Evolutionary conservation across 768 basidiomycete species (phyloP).

Genomic region (Udeniomyces megalosporus): DNA sequence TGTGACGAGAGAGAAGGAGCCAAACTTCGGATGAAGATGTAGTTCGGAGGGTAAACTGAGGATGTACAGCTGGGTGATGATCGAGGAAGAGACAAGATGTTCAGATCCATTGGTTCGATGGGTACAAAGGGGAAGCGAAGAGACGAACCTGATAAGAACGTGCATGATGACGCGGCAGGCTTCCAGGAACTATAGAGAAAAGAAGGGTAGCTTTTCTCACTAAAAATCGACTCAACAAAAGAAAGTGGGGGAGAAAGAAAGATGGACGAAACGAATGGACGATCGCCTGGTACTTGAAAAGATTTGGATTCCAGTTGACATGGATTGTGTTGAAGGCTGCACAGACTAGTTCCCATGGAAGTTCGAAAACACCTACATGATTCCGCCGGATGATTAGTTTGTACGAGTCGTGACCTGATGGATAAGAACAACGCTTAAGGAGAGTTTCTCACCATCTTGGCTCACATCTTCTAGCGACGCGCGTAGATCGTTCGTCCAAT

Average conservation of each 20-base stretch:
- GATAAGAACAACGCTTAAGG: background rate
- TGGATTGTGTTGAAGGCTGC: constrained; percentile 63
- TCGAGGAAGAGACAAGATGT: background rate
- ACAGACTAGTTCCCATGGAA: constrained; percentile 65
- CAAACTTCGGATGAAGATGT: constrained; percentile 42
- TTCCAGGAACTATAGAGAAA: no score
- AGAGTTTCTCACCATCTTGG: background rate
- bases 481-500: background rate
- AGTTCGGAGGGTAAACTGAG: constrained; percentile 23
- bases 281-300: constrained; percentile 37
- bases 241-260: background rate
- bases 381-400: no score
- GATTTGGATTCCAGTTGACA: constrained; percentile 66
- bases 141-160: no score
- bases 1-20: constrained; percentile 66
- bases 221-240: background rate
- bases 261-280: constrained; percentile 85
- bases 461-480: constrained; percentile 4
- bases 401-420: no score
- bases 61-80: background rate
- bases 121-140: no score
- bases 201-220: no score
- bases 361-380: constrained; percentile 40
- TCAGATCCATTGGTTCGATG: no score
- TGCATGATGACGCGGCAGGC: no score